Base-by-base conservation (phyloP, 805 yeast species). In the Pichia nakasei region DNA sequence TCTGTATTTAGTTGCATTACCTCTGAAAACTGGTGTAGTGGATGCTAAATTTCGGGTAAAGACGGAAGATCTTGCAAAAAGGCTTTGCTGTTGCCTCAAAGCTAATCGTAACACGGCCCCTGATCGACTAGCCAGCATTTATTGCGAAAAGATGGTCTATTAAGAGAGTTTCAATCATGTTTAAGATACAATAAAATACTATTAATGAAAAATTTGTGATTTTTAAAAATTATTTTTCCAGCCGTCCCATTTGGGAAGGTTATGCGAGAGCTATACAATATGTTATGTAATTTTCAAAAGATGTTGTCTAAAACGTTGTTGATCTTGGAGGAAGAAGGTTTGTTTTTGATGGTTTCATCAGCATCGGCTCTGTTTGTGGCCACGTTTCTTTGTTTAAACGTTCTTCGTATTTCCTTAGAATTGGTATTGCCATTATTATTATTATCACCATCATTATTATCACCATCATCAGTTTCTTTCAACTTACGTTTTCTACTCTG, bases 351-450 rank as follows among this genome's bases (percentile, higher is more conserved):
- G 21, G 63, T 59, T 1, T 64, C 60, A 17, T 70, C 67, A 11
- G 85, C 88, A 47, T 73, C 77, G 0, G 86, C 82, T 53, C 94
- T 73, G 15, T 73, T 73, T 9, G 86, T 77, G 12, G 79, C 66
- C 17, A 84, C 82, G 31, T 72, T 72, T 50, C 87, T 67, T 61
- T 89, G 97, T 46, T 73, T 75, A 60, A 87, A 87, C 18, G 66
- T 69, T 58, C 91, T 72, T 53, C 80, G 67, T 5, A 75, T 66
- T 2, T 56, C 53, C 57, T 22, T 26, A 18, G 49, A 52, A 13
- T 29, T 29, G 15, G 12, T 3, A 29, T 29, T 17, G 15, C 12
- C 17, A 29, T 5, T 15, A 29, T 9, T 24, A 5, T 24, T 24
- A 24, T 24, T 12, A 24, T 24, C 11, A 5, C 9, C 9, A 7